Evolutionary conservation across 768 basidiomycete species (phyloP), one percentile per base, ranked within the genome.

Genomic region (Boletus sp.): DNA sequence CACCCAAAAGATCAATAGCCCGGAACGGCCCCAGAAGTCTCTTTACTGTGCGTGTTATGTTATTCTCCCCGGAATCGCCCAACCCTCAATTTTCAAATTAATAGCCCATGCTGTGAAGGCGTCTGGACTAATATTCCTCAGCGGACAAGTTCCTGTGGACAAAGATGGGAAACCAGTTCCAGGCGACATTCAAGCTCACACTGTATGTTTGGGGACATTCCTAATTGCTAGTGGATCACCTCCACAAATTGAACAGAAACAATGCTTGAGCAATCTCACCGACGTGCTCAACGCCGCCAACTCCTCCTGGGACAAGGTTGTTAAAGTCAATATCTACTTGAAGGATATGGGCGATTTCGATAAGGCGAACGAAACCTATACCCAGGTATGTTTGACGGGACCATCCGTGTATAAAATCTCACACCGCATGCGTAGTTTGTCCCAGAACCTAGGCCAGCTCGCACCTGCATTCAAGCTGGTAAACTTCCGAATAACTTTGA

Each of bases 401-500:
- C 21, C 35, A 41, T 23, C 35, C 8, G 17, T 34, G 14, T 21
- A 19, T 29, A 25, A 27, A 17, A 19, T 41, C 50, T 45, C 27
- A 59, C 38, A 42, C 15, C 11, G 23, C 15, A 19, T 35, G 19
- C 15, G 14, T 41, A 81, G 79, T 55, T 80, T 9, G 62, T 81
- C 29, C 81, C 81, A 0, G 71, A 66, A 32, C 81, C 80, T 15
- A 88, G 88, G 72, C 90, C 89, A 11, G 83, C 88, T 8, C 73
- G 88, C 51, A 87, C 86, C 9, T 87, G 84, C 67, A 87, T 92
- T 57, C 87, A 90, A 72, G 85, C 83, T 13, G 84, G 79, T 8
- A 79, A 79, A 58, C 74, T 90, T 34, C 87, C 87, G 0, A 76
- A 77, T 60, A 85, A 87, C 55, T 86, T 88, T 7, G 79, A 86